These are phyloP conservation scores for Cladochytrium tenue DNA, from an alignment of 371 early-diverging fungal genomes.

Conservation along the genomic window DNA sequence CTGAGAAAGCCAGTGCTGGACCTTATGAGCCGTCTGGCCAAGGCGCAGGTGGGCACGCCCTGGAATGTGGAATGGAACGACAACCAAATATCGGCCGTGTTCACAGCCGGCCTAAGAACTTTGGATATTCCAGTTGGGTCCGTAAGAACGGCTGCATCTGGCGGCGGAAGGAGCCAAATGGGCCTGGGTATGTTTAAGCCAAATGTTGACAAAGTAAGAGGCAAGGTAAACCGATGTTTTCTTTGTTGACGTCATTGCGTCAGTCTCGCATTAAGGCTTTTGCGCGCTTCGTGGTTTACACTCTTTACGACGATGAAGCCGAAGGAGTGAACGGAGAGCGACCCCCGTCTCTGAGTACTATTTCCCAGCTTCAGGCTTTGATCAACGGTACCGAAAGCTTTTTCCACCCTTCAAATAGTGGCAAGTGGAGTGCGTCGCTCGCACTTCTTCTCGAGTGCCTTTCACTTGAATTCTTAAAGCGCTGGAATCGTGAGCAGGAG, in stretches of 20 bases:
- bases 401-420: conserved; percentile 87
- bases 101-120: conserved; percentile 69
- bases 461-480: conserved; percentile 63
- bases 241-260: background rate
- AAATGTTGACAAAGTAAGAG: too few relatives aligned
- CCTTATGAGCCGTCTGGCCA: conserved; percentile 69
- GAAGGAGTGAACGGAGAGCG: background rate
- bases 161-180: too few relatives aligned
- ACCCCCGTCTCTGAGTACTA: conserved; percentile 21
- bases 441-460: conserved; percentile 67
- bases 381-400: conserved; percentile 85
- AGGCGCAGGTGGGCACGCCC: conserved; percentile 50
- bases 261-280: conserved; percentile 50
- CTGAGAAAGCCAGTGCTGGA: conserved; percentile 65
- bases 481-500: conserved; percentile 61
- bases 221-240: too few relatives aligned
- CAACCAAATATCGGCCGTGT: conserved; percentile 62
- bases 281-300: conserved; percentile 77
- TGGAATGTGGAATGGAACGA: conserved; percentile 63
- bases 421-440: conserved; percentile 73
- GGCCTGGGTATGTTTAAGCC: too few relatives aligned
- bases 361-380: conserved; percentile 67
- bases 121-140: conserved; percentile 79
- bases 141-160: too few relatives aligned
- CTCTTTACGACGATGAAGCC: conserved; percentile 44